Evolutionary conservation across 257 asterid species (phyloP).

Genomic region (Fraxinus excelsior): DNA sequence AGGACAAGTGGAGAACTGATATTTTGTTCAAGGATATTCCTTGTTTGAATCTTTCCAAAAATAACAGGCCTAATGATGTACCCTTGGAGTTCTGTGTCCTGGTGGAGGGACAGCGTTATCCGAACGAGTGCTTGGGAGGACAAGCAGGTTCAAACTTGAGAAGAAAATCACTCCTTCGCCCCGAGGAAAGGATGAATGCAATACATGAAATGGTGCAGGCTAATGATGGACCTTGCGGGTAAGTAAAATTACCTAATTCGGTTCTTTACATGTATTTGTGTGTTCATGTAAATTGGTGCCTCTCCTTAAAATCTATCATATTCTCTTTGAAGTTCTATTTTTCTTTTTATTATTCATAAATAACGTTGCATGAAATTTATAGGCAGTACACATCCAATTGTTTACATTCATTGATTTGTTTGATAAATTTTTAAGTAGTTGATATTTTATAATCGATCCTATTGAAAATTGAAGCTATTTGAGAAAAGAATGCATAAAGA

Average conservation of each 20-base stretch:
- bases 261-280: background rate
- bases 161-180: constrained; percentile 44
- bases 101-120: constrained; percentile 65
- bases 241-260: constrained; percentile 23
- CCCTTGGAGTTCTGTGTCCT: constrained; percentile 72
- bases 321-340: background rate
- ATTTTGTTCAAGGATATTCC: constrained; percentile 48
- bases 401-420: background rate
- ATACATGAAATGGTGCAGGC: constrained; percentile 56
- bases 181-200: constrained; percentile 37
- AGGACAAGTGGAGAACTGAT: constrained; percentile 46
- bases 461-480: background rate
- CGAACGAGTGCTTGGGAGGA: constrained; percentile 51
- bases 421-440: background rate
- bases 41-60: constrained; percentile 57
- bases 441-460: too few species aligned
- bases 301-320: background rate
- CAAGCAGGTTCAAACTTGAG: constrained; percentile 39
- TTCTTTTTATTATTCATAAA: background rate
- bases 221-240: constrained; percentile 73
- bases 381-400: background rate
- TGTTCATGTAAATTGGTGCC: background rate
- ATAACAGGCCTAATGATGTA: constrained; percentile 32
- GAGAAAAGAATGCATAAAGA: background rate
- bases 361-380: background rate